These are phyloP conservation scores for Hordeum vulgare DNA, from an alignment of 176 grass and related monocot species.

Conservation along the genomic window MorexV3_pseudomolecules_assembly NC_058519.1:494445929-494446428, in stretches of 20 bases:
- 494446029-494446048: not conserved
- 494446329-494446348: not conserved
- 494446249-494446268: slow-evolving; percentile 32
- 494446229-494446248: slow-evolving; percentile 12
- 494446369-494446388: too few relatives aligned
- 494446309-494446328: not conserved
- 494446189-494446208: slow-evolving; percentile 59
- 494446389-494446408: too few relatives aligned
- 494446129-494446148: slow-evolving; percentile 16
- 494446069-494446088: slow-evolving; percentile 15
- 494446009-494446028: not conserved
- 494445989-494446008: not conserved
- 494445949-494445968: slow-evolving; percentile 51
- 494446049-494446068: slow-evolving; percentile 39
- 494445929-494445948: slow-evolving; percentile 29
- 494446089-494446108: slow-evolving; percentile 56
- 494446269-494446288: not conserved
- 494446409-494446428: too few relatives aligned
- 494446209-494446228: slow-evolving; percentile 9
- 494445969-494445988: slow-evolving; percentile 35
- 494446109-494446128: slow-evolving; percentile 51
- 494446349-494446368: too few relatives aligned
- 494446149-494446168: slow-evolving; percentile 61
- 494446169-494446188: slow-evolving; percentile 75
- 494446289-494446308: not conserved